Evolutionary conservation across 2,329 filamentous ascomycete genomes (phyloP).

Genomic region (Calonectria pteridis): DNA sequence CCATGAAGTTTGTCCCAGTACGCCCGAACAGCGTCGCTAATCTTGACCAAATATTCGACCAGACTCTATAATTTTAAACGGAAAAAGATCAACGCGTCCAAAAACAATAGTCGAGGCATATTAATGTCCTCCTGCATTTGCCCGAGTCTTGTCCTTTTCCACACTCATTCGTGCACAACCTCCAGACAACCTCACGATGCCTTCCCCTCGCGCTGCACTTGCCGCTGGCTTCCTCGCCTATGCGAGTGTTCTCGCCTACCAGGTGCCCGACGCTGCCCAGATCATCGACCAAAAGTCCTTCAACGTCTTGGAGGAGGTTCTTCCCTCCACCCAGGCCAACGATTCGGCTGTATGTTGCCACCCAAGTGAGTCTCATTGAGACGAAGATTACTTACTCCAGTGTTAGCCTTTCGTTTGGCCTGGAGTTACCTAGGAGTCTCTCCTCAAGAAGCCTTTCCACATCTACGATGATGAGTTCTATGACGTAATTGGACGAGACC

Average conservation of each 20-base stretch:
- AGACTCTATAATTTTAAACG: constrained; percentile 4
- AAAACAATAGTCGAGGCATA: constrained; percentile 19
- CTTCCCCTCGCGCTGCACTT: constrained; percentile 33
- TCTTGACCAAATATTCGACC: constrained; percentile 10
- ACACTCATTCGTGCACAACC: constrained; percentile 12
- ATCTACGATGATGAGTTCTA: constrained; percentile 64
- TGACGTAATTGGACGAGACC: constrained; percentile 61
- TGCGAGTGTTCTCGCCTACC: constrained; percentile 60
- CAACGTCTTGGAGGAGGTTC: constrained; percentile 34
- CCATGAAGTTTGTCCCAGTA: not conserved
- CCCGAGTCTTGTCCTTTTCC: constrained; percentile 15
- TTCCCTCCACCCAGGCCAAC: constrained; percentile 31
- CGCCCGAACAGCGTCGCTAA: not conserved
- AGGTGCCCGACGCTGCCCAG: constrained; percentile 37
- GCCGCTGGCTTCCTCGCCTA: constrained; percentile 32
- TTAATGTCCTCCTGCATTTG: constrained; percentile 24
- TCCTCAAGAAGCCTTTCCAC: constrained; percentile 40
- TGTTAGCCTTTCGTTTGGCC: constrained; percentile 36
- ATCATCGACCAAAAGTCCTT: constrained; percentile 41
- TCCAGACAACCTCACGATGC: constrained; percentile 28
- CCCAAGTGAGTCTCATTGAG: too few relatives aligned
- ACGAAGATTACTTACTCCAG: not conserved
- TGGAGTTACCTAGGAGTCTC: constrained; percentile 37
- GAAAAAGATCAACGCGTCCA: constrained; percentile 20
- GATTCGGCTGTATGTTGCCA: constrained; percentile 30